Conservation (phyloP, 2,329 filamentous ascomycete species). For the Cytospora mali region DNA sequence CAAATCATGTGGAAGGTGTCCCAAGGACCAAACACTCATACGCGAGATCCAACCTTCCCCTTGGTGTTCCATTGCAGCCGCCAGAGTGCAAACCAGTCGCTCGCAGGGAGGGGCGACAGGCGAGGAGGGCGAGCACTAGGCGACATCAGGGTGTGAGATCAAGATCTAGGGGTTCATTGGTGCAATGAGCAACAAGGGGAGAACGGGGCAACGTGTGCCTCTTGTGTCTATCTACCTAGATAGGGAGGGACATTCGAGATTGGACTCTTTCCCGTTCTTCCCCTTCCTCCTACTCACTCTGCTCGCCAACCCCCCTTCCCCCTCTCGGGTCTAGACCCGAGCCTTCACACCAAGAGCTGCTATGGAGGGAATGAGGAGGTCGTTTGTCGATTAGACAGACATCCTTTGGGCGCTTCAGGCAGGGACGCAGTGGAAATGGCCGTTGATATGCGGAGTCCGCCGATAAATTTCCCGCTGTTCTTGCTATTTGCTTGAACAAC, state of each 20-base stretch:
- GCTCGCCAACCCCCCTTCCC: background rate
- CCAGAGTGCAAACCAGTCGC: slow-evolving; percentile 23
- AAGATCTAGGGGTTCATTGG: background rate
- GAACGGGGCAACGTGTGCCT: slow-evolving; percentile 7
- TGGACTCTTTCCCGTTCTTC: background rate
- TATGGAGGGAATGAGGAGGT: background rate
- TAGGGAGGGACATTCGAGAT: slow-evolving; percentile 1
- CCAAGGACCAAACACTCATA: slow-evolving; percentile 20
- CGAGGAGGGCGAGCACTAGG: slow-evolving; percentile 4
- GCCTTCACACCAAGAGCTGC: slow-evolving; percentile 7
- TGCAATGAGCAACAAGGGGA: slow-evolving; percentile 9
- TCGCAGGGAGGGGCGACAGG: background rate
- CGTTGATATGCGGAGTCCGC: slow-evolving; percentile 11
- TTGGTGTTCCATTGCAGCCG: slow-evolving; percentile 29
- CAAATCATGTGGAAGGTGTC: slow-evolving; percentile 15
- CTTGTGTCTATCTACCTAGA: slow-evolving; percentile 5
- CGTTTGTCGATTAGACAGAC: background rate
- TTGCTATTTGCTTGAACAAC: background rate
- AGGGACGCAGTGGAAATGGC: slow-evolving; percentile 10
- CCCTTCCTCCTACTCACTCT: background rate
- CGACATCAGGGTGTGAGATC: background rate
- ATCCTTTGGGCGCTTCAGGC: slow-evolving; percentile 3
- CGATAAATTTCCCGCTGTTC: slow-evolving; percentile 5
- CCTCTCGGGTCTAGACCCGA: background rate
- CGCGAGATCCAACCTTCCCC: slow-evolving; percentile 23